Base-by-base conservation (phyloP, 2,329 filamentous ascomycete species). In the Ophiobolus disseminans region DNA sequence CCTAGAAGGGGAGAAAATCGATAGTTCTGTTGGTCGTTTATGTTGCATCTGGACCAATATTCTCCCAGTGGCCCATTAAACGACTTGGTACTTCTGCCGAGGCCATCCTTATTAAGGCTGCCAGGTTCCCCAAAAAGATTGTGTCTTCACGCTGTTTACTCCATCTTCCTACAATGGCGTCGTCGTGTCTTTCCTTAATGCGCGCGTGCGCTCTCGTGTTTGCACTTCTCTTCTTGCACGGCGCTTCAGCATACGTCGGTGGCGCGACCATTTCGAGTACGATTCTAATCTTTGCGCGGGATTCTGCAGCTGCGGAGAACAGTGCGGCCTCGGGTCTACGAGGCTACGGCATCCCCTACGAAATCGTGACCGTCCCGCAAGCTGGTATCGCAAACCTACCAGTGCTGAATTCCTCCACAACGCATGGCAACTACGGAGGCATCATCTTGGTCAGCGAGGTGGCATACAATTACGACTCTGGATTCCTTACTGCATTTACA, bases 291-390 rank as follows among this genome's bases (percentile, higher is more conserved):
- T 75, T 86, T 54, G 82, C 81, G 31, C 75, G 77, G 54, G 82
- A 85, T 61, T 57, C 75, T 28, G 69, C 73, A 19, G 75, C 80
- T 2, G 80, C 79, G 7, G 70, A 69, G 14, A 77, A 78, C 21
- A 79, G 79, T 10, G 82, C 79, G 8, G 78, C 76, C 26, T 78
- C 78, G 10, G 83, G 83, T 19, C 76, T 86, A 7, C 80, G 82
- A 60, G 82, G 76, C 48, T 86, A 86, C 58, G 83, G 82, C 23
- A 86, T 86, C 53, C 82, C 83, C 1, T 86, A 78, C 58, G 73
- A 84, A 56, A 74, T 78, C 5, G 60, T 85, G 9, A 55, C 80
- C 16, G 81, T 86, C n/a, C 82, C 82, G 6, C 74, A 81, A 57
- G 59, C 63, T 5, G 83, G 83, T 11, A 70, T 75, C 4, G 57